Conservation (phyloP, 129 eudicot genomes). For the Glebionis coronaria region DNA sequence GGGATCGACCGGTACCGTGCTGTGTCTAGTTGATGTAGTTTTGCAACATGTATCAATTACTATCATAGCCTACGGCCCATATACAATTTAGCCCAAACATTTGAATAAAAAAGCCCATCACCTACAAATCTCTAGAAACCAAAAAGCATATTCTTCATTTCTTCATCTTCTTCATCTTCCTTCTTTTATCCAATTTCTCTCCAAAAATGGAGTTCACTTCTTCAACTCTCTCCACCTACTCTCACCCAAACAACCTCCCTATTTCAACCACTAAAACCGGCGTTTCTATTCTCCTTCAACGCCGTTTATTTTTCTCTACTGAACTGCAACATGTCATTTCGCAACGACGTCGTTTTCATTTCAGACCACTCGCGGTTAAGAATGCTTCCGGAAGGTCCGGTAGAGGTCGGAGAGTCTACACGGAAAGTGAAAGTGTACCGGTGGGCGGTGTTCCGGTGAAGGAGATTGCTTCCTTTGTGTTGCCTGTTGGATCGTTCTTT, state of each 20-base stretch:
- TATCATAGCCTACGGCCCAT: too few species aligned
- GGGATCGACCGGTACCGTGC: too few species aligned
- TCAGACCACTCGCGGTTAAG: conserved; percentile 28
- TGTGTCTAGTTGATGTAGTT: too few species aligned
- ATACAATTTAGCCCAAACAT: not conserved
- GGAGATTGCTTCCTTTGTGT: too few species aligned
- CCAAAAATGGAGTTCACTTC: conserved; percentile 45
- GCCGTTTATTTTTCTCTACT: conserved; percentile 19
- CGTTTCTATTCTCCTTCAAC: conserved; percentile 10
- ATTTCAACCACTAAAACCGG: not conserved
- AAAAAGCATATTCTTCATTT: conserved; percentile 13
- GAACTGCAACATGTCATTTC: conserved; percentile 14
- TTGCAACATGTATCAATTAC: too few species aligned
- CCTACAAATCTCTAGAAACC: not conserved
- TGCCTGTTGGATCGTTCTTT: too few species aligned
- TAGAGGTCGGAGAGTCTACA: conserved; percentile 32
- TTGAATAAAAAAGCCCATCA: conserved; percentile 3
- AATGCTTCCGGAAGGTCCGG: conserved; percentile 42
- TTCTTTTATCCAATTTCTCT: conserved; percentile 1
- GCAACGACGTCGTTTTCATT: conserved; percentile 21
- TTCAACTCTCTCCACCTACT: conserved; percentile 42
- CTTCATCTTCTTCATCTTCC: not conserved
- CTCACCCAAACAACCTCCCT: conserved; percentile 42
- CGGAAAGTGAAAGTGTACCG: too few species aligned
- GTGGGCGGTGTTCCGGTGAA: too few species aligned